Base-by-base conservation (phyloP, 805 yeast genomes). In the Metschnikowia noctiluminum region DNA sequence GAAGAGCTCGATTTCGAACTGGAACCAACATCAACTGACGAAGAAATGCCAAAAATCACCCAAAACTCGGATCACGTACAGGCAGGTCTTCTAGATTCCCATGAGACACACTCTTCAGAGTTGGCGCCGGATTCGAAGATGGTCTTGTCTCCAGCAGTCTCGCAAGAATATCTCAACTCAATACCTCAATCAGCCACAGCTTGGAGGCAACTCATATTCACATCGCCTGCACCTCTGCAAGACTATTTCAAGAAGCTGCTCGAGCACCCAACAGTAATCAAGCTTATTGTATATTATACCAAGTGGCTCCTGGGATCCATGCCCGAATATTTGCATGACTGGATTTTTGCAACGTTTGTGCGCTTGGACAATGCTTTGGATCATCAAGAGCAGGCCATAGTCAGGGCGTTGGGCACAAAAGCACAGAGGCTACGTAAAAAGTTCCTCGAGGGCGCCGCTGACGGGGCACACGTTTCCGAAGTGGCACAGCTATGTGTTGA, bases 341-440 rank as follows among this genome's bases (percentile, higher is more conserved):
- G 78, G 78, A 62, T 73, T 8, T 73, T 67, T 60, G 48, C 55
- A 15, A 48, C 66, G 9, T 60, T 73, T 36, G 52, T 70, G 16
- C 58, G 75, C 28, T 51, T 71, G n/a, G 77, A 72, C 52, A 54
- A 54, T 32, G 59, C 61, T 1, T 50, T 73, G 27, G 74, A 71
- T 34, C 58, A 60, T 27, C 60, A 57, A 41, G 77, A 73, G 47
- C 32, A 56, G 26, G 58, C 73, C 4, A 54, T 70, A 12, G 57
- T 73, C 21, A 59, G 77, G 30, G 71, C 64, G 7, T 59, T 73
- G 49, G 76, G 68, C 1, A 59, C 62, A 48, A 73, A 73, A 54
- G 77, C 78, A 2, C 45, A 59, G 13, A 69, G 66, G 40, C 49
- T 71, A 13, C 47, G 55, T 8, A 48, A 10, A 16, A 49, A 50